phyloP scores from a whole-genome alignment of 768 basidiomycete species.

The Porphyrellus cyaneotinctus region DNA sequence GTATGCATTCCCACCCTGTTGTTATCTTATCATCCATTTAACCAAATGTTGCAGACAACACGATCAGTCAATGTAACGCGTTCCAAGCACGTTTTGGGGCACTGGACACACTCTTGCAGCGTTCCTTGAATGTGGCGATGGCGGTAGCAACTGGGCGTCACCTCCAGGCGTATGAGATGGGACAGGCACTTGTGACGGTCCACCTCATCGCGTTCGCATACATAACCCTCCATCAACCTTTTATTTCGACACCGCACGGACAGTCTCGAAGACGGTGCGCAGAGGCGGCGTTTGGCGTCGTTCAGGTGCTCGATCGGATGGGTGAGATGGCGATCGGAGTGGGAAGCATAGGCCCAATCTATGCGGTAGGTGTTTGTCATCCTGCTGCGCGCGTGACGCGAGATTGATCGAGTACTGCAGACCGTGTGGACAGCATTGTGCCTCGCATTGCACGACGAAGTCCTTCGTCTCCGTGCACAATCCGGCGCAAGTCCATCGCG shows the following conservation, averaged over 20 bases:
- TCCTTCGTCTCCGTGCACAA: slow-evolving; percentile 16
- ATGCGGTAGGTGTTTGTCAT: slow-evolving; percentile 6
- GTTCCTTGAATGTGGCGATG: slow-evolving; percentile 14
- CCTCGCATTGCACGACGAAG: slow-evolving; percentile 20
- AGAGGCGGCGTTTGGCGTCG: slow-evolving; percentile 13
- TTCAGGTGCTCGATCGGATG: slow-evolving; percentile 14
- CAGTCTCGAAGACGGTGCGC: slow-evolving; percentile 16
- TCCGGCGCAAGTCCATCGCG: slow-evolving; percentile 1
- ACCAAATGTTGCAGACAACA: slow-evolving; percentile 33
- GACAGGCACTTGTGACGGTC: slow-evolving; percentile 13
- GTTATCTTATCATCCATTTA: not conserved
- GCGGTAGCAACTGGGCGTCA: not conserved
- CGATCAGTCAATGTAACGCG: slow-evolving; percentile 38
- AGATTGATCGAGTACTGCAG: slow-evolving; percentile 9
- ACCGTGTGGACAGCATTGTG: slow-evolving; percentile 23
- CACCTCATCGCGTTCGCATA: slow-evolving; percentile 25
- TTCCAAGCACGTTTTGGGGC: slow-evolving; percentile 43
- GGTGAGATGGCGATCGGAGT: slow-evolving; percentile 1
- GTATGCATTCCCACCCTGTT: slow-evolving; percentile 17
- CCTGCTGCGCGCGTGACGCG: not conserved
- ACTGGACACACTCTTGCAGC: slow-evolving; percentile 44
- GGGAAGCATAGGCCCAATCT: slow-evolving; percentile 15
- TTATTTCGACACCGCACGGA: slow-evolving; percentile 8
- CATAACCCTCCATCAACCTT: slow-evolving; percentile 20
- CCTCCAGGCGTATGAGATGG: not conserved